Percentiles rank a stretch among this genome's conserved stretches.
phyloP scores from a whole-genome alignment of 164 flowering plant species.

The Paratinospora sagittata region DNA sequence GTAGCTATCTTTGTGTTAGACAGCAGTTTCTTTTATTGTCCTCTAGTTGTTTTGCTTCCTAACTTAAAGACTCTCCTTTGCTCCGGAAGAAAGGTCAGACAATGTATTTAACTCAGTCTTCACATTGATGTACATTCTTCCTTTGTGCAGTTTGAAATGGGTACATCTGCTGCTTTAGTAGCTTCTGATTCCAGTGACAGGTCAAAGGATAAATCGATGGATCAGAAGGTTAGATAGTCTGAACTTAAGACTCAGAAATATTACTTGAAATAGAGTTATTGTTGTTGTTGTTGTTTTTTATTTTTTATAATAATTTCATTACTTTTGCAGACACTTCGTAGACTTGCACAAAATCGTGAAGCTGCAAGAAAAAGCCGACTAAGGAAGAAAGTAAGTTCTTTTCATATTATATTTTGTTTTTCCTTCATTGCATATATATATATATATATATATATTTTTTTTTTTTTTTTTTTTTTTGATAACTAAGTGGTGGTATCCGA shows the following conservation, averaged over 20 bases:
- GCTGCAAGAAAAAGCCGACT: constrained; percentile 94
- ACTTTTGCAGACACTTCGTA: constrained; percentile 65
- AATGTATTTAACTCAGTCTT: background rate
- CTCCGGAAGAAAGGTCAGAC: background rate
- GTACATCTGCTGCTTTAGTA: constrained; percentile 31
- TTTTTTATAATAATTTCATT: background rate
- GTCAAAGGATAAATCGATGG: constrained; percentile 68
- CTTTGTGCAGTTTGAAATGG: constrained; percentile 52
- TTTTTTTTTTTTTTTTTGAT: no score
- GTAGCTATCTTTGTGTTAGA: no score
- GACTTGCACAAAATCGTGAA: constrained; percentile 99
- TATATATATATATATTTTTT: no score
- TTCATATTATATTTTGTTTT: background rate
- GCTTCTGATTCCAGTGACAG: constrained; percentile 82
- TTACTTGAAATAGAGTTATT: constrained; percentile 4
- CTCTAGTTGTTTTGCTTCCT: background rate
- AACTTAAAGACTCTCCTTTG: background rate
- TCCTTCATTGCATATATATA: no score
- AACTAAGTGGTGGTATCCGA: no score
- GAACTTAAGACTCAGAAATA: background rate
- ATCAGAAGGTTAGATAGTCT: constrained; percentile 64
- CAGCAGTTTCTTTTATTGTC: background rate
- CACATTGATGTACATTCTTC: background rate
- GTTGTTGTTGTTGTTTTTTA: background rate
- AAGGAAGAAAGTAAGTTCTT: constrained; percentile 63